Evolutionary conservation across 164 flowering plant species (phyloP), one percentile per base, ranked within the genome.

Genomic region (Sextonia rubra): DNA sequence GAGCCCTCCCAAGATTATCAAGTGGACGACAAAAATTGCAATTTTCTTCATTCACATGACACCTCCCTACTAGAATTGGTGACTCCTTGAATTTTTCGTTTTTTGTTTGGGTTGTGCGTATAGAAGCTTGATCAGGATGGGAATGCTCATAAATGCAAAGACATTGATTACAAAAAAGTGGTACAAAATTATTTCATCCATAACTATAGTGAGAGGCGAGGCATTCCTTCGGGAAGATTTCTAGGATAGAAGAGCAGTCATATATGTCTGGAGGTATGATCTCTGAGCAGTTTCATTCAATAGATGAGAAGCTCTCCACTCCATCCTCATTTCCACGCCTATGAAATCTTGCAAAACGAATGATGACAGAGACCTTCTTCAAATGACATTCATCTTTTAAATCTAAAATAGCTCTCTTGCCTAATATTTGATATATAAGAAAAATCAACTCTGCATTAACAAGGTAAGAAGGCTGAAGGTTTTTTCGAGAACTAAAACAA

Each of bases 271-370:
- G 61, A 83, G 85, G 72, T 64, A 80, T 60, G 77, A 56, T 80
- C 70, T 87, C 70, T 70, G 85, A 69, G 69, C 65, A 63, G 26
- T 75, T 56, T 58, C 73, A 75, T 68, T n/a, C 81, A 18, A 82
- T 75, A 71, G 90, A 80, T 9, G 85, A 79, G 37, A 90, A 77
- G 64, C 76, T 63, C 62, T 77, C 89, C 3, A 76, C 75, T 60
- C 76, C 74, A 74, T 77, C 86, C 4, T 77, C 77, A 47, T 79
- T 88, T 47, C 77, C 77, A 69, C 87, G 78, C 48, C 83, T 77
- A 75, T 89, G 95, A 77, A 91, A 90, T 79, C 75, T 91, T 60
- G 97, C 98, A 80, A 93, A 89, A 47, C 97, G 89, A 67, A 90
- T 91, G 80, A 91, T 89, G 70, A 87, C 80, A 15, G 90, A 78